Evolutionary conservation across 192 early-diverging fungal species (phyloP).

Genomic region (Piromyces finnis): DNA sequence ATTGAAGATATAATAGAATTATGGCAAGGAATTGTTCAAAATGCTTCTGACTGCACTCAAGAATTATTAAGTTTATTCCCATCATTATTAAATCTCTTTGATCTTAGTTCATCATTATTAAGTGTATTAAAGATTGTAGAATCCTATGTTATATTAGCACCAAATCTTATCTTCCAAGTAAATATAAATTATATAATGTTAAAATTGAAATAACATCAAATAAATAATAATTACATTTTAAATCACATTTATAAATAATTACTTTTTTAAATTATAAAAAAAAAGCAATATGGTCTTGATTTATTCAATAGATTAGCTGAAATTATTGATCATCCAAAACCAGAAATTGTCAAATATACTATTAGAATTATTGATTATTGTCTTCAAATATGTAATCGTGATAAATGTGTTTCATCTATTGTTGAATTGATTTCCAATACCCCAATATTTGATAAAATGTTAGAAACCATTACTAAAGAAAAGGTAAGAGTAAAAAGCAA

Average conservation of each 20-base stretch:
- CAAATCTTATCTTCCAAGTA: slow-evolving; percentile 33
- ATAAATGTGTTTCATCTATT: slow-evolving; percentile 8
- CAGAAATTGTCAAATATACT: slow-evolving; percentile 37
- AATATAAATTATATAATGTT: too few species aligned
- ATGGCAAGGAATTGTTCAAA: slow-evolving; percentile 67
- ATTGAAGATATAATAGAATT: slow-evolving; percentile 83
- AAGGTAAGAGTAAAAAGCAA: slow-evolving; percentile 8
- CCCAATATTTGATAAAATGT: slow-evolving; percentile 28
- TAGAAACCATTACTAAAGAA: slow-evolving; percentile 30
- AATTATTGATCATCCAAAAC: slow-evolving; percentile 30
- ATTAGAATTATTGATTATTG: slow-evolving; percentile 39
- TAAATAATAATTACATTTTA: not conserved
- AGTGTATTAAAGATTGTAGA: slow-evolving; percentile 69
- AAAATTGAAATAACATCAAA: too few species aligned
- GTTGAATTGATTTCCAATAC: slow-evolving; percentile 32
- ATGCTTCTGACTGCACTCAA: slow-evolving; percentile 24
- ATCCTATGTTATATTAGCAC: slow-evolving; percentile 54
- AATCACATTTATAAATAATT: too few species aligned
- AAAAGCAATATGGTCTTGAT: slow-evolving; percentile 9
- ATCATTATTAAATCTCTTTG: slow-evolving; percentile 38
- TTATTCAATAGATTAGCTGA: slow-evolving; percentile 17
- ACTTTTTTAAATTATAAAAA: too few species aligned
- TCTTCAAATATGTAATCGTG: slow-evolving; percentile 20
- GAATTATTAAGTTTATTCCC: slow-evolving; percentile 40
- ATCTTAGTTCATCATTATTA: slow-evolving; percentile 49